Percentiles rank a stretch among this genome's conserved stretches.
Evolutionary conservation across 192 early-diverging fungal species (phyloP).

Genomic region (Linnemannia exigua): DNA sequence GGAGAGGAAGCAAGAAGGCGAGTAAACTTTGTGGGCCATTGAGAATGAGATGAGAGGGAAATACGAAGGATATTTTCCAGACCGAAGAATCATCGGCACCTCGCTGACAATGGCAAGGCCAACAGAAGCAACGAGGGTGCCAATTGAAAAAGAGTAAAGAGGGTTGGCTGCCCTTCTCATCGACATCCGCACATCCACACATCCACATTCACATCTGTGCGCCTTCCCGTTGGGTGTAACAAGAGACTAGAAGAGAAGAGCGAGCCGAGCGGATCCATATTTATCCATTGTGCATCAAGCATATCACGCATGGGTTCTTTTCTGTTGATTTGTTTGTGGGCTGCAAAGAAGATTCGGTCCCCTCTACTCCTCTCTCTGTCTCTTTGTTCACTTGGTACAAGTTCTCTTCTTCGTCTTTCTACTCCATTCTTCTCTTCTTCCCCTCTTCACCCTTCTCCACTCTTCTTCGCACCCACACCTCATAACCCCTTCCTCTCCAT

Average conservation of each 20-base stretch:
- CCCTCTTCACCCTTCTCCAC: background rate
- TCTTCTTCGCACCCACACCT: background rate
- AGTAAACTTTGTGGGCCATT: background rate
- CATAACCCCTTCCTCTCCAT: constrained; percentile 4
- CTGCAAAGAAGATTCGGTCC: background rate
- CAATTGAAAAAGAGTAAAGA: no score
- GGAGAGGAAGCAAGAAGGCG: background rate
- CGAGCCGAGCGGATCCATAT: constrained; percentile 9
- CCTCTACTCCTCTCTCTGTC: background rate
- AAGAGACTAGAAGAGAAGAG: no score
- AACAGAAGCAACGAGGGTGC: no score
- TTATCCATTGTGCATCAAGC: background rate
- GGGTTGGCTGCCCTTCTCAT: no score
- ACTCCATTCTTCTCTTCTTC: constrained; percentile 12
- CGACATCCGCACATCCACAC: no score
- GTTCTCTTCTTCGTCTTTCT: background rate
- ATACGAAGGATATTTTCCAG: no score
- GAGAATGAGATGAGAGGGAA: background rate
- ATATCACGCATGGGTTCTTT: no score
- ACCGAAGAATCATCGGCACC: no score
- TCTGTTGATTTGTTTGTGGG: background rate
- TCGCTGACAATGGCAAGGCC: no score
- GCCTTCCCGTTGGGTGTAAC: no score
- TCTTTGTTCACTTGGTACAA: background rate
- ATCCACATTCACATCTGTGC: no score